Conservation (phyloP, 2,329 filamentous ascomycete species). For the Aureobasidium mangrovei region DNA sequence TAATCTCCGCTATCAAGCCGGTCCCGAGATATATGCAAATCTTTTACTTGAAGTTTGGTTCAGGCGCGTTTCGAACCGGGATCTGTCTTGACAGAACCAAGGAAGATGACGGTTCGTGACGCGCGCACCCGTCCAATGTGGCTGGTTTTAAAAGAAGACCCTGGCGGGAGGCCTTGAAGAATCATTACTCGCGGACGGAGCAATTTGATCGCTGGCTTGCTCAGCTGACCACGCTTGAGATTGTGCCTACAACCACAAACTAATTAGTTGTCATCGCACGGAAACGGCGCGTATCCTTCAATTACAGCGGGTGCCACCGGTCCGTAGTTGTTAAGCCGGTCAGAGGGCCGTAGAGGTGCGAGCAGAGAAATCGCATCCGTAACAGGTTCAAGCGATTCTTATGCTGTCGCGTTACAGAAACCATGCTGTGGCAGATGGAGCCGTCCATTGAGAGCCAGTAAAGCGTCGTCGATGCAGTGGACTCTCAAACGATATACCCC, state of each 20-base stretch:
- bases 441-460: too few relatives aligned
- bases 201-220: neutral
- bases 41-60: neutral
- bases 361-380: too few relatives aligned
- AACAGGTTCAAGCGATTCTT: too few relatives aligned
- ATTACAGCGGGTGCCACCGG: neutral
- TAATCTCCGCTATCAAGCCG: conserved; percentile 11
- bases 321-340: neutral
- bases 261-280: neutral
- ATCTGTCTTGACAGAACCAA: neutral
- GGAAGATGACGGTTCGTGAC: conserved; percentile 5
- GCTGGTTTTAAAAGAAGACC: neutral
- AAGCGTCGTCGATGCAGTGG: too few relatives aligned
- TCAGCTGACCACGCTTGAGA: conserved; percentile 8
- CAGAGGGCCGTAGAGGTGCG: too few relatives aligned
- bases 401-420: too few relatives aligned
- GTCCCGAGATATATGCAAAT: neutral
- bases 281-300: neutral
- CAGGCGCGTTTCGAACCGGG: neutral
- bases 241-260: neutral
- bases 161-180: neutral
- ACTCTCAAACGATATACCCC: too few relatives aligned
- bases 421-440: too few relatives aligned
- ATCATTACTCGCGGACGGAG: neutral
- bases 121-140: neutral